Evolutionary conservation across 768 basidiomycete species (phyloP).

Genomic region (Mycena capillaripes): DNA sequence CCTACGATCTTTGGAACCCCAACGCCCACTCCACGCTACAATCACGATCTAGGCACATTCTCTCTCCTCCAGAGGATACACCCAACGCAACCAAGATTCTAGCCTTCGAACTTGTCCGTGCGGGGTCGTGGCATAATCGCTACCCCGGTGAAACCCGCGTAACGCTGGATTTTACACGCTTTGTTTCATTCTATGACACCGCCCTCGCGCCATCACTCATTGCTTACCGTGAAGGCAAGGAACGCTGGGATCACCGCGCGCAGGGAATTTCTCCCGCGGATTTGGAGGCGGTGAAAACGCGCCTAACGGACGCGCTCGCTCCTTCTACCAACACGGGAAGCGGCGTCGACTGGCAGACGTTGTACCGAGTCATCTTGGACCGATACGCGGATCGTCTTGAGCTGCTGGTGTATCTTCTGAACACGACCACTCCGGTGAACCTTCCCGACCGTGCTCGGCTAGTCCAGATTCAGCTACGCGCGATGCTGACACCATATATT

Average conservation of each 20-base stretch:
- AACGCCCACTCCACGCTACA: background rate
- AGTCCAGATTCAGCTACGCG: constrained; percentile 12
- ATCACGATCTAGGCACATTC: background rate
- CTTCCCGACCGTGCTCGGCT: constrained; percentile 2
- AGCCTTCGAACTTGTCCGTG: background rate
- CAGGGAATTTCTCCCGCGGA: constrained; percentile 44
- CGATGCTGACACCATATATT: constrained; percentile 29
- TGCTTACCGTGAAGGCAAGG: background rate
- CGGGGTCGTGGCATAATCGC: background rate
- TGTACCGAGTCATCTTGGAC: constrained; percentile 46
- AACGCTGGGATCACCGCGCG: constrained; percentile 48
- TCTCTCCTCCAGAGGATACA: background rate
- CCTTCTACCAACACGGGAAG: constrained; percentile 29
- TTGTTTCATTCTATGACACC: background rate
- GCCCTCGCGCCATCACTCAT: background rate
- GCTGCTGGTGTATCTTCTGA: constrained; percentile 39
- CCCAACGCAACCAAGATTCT: background rate
- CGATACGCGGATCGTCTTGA: constrained; percentile 49
- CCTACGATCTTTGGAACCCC: background rate
- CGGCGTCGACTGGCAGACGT: constrained; percentile 50
- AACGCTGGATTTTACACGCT: background rate
- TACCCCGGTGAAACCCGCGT: background rate
- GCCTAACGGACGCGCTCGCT: constrained; percentile 26
- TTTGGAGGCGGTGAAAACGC: constrained; percentile 15
- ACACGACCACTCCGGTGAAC: constrained; percentile 21